Conservation (phyloP, 1,284 basidiomycete genomes). For the Tausonia pullulans region DNA sequence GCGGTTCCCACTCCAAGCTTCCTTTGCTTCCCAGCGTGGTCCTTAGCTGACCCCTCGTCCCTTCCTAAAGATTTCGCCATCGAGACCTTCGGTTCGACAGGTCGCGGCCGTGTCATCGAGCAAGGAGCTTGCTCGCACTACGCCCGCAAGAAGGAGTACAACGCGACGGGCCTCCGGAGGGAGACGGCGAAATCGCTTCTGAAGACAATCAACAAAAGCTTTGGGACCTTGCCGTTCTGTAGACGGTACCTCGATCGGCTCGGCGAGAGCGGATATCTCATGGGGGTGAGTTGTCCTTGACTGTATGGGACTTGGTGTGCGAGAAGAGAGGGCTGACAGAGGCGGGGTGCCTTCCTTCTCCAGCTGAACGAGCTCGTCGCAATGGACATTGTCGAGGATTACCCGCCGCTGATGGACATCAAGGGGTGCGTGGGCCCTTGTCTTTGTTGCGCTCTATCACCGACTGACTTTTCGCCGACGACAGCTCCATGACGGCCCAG, state of each 20-base stretch:
- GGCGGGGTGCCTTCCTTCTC: constrained; percentile 8
- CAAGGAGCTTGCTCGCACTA: constrained; percentile 93
- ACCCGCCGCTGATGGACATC: constrained; percentile 80
- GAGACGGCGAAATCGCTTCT: constrained; percentile 76
- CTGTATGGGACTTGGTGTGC: not conserved
- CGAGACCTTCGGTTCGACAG: constrained; percentile 96
- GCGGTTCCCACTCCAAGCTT: not conserved
- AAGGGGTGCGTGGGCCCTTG: constrained; percentile 17
- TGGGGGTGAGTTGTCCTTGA: constrained; percentile 53
- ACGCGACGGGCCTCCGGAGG: constrained; percentile 50
- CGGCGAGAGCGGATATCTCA: constrained; percentile 90
- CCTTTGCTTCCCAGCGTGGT: not conserved
- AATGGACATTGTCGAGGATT: constrained; percentile 80
- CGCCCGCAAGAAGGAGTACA: constrained; percentile 46
- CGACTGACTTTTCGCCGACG: not conserved
- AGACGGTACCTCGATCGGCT: constrained; percentile 82
- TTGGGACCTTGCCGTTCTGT: constrained; percentile 93
- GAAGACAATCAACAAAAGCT: constrained; percentile 81
- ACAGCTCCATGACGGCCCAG: constrained; percentile 80
- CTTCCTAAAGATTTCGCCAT: constrained; percentile 66
- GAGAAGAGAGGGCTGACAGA: not conserved
- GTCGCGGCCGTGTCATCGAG: constrained; percentile 85
- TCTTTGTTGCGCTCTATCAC: not conserved
- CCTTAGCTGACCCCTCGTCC: not conserved
- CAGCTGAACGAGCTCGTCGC: constrained; percentile 82